Conservation (phyloP, 768 basidiomycete genomes). For the Tephrocybe sp. region DNA sequence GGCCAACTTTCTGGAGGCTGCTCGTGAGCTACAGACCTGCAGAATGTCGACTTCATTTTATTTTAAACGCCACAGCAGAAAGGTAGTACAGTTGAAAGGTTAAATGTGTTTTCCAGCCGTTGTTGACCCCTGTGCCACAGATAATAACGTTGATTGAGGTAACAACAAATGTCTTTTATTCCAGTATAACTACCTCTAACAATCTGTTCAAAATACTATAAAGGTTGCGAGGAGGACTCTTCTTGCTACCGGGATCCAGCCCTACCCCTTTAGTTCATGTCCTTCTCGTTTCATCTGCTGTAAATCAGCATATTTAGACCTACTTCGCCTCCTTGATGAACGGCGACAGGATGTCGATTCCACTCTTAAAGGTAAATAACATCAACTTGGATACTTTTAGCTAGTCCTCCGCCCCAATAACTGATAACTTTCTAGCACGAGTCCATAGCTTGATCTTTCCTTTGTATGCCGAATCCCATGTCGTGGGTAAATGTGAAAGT, state of each 20-base stretch:
- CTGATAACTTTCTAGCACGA: constrained; percentile 22
- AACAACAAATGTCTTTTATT: constrained; percentile 15
- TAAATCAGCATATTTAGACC: constrained; percentile 48
- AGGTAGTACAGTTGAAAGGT: constrained; percentile 23
- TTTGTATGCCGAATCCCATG: constrained; percentile 26
- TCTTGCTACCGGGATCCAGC: constrained; percentile 34
- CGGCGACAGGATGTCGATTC: constrained; percentile 30
- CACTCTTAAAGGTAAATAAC: constrained; percentile 29
- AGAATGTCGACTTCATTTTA: constrained; percentile 16
- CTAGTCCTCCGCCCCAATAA: neutral
- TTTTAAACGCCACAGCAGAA: constrained; percentile 29
- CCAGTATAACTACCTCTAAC: constrained; percentile 11
- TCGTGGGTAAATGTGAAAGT: constrained; percentile 17
- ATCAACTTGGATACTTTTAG: constrained; percentile 4
- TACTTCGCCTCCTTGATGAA: constrained; percentile 39
- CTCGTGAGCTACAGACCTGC: constrained; percentile 25
- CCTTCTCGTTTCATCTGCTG: constrained; percentile 32
- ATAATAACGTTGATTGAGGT: constrained; percentile 53
- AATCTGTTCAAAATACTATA: constrained; percentile 2
- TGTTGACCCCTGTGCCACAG: constrained; percentile 25
- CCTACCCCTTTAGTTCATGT: constrained; percentile 47
- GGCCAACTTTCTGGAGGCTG: constrained; percentile 28
- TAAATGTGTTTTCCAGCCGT: constrained; percentile 2
- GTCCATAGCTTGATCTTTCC: constrained; percentile 32
- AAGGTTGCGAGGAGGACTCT: constrained; percentile 51